Evolutionary conservation across 2,329 filamentous ascomycete genomes (phyloP), one percentile per base, ranked within the genome.

Genomic region (Clarireedia sp.): DNA sequence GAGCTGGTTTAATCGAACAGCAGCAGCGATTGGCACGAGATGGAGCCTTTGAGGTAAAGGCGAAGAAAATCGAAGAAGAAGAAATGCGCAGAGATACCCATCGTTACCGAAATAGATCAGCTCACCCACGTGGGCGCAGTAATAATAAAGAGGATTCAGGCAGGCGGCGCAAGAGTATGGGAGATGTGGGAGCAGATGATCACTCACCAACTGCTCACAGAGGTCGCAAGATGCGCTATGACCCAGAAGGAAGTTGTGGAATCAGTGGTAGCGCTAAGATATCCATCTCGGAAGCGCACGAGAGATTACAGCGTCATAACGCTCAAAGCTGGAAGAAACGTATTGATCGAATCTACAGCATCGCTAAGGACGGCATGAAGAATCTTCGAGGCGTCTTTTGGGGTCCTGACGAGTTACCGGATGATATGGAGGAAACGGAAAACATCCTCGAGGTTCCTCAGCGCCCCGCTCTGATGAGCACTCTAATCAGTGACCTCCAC

Each of bases 261-360:
- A 78, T 97, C 64, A 90, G 84, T 56, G 85, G 85, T 7, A 79
- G 77, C 26, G 81, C 87, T 16, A 86, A 86, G 56, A 78, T 95
- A 9, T 81, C 88, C 0, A 81, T 89, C 41, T 79, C 86, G 12
- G 86, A 94, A 62, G 94, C 94, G 5, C 82, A 85, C 65, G 77
- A 84, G 51, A 86, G 81, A 63, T 76, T 99, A 12, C 79, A 94
- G 64, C 75, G 82, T 54, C 83, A 95, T 66, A 95, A 97, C 70
- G 82, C 92, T 2, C 85, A 90, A 64, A 91, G 89, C 55, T 99
- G 94, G 94, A 96, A 90, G 70, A 84, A 82, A 66, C 85, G 92
- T 16, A 96, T 99, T 59, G 90, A 96, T 66, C 79, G 82, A 51
- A 83, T 86, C 24, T 83, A 88, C 65, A 73, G 76, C 19, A 81